These are phyloP conservation scores for Sporobolus alterniflorus DNA, from an alignment of 202 grass and related monocot species.

Conservation along the genomic window DNA sequence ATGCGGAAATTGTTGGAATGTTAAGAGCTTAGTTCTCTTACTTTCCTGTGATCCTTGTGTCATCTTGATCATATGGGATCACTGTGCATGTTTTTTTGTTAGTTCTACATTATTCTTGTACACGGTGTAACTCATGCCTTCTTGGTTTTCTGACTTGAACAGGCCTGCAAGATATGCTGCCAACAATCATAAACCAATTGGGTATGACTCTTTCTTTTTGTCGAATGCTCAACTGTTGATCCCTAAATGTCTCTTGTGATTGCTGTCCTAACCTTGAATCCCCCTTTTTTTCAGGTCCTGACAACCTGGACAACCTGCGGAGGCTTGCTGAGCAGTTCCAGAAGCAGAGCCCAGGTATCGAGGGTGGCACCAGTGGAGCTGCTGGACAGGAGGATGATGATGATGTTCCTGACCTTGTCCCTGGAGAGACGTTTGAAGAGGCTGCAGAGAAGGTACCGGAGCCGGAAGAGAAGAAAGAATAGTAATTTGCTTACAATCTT, in stretches of 20 bases:
- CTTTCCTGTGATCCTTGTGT: not conserved
- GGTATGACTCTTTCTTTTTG: conserved; percentile 34
- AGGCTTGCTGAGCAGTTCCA: conserved; percentile 87
- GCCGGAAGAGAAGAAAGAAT: conserved; percentile 55
- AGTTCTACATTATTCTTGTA: not conserved
- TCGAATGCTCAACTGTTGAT: not conserved
- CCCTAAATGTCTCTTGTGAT: not conserved
- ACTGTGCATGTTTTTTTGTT: too few relatives aligned
- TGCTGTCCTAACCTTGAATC: not conserved
- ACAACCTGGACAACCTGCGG: conserved; percentile 85
- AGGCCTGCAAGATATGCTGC: conserved; percentile 88
- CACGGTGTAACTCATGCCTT: not conserved
- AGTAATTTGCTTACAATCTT: conserved; percentile 40
- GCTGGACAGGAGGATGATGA: conserved; percentile 73
- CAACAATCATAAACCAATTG: conserved; percentile 87
- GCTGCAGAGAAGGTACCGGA: conserved; percentile 63
- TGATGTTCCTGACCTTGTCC: conserved; percentile 85
- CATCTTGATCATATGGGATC: too few relatives aligned
- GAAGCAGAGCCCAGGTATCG: conserved; percentile 49
- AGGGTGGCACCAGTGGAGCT: conserved; percentile 32
- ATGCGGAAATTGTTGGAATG: not conserved
- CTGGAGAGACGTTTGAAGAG: conserved; percentile 87
- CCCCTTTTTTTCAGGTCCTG: conserved; percentile 55
- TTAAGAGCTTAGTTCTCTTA: not conserved
- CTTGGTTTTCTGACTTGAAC: conserved; percentile 29